These are phyloP conservation scores for Dioscorea dumetorum DNA, from an alignment of 106 monocot genomes.

Conservation along the genomic window DNA sequence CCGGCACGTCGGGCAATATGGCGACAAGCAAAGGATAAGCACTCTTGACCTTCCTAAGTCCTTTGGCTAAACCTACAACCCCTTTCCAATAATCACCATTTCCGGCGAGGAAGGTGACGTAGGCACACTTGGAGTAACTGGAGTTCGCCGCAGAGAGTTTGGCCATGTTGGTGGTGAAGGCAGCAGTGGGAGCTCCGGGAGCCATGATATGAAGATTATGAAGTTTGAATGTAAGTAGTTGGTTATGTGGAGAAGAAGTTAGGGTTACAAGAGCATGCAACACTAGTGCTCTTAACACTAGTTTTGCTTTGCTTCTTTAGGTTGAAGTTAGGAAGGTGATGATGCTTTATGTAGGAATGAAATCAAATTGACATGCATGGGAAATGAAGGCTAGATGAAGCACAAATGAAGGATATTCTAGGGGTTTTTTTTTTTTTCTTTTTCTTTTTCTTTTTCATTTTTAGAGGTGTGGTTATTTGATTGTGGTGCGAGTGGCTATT, in stretches of 20 bases:
- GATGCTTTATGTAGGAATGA: constrained; percentile 1
- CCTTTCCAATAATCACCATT: constrained; percentile 33
- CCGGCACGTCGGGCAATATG: constrained; percentile 27
- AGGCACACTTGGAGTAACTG: constrained; percentile 12
- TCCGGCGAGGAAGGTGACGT: constrained; percentile 37
- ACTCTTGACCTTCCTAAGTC: constrained; percentile 21
- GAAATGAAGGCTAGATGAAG: neutral
- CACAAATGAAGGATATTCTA: neutral
- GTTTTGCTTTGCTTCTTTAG: too few relatives aligned
- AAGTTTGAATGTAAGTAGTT: neutral
- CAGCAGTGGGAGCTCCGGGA: neutral
- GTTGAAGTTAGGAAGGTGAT: neutral
- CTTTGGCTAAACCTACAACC: constrained; percentile 37
- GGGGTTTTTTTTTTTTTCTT: neutral
- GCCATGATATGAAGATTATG: neutral
- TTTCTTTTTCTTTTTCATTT: neutral
- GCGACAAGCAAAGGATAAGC: constrained; percentile 24
- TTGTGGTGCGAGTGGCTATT: neutral
- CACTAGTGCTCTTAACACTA: neutral
- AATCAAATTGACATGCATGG: neutral
- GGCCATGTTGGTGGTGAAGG: neutral
- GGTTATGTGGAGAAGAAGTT: neutral
- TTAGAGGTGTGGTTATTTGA: neutral
- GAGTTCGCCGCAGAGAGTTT: neutral
- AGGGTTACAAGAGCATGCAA: neutral